Base-by-base conservation (phyloP, 2,329 filamentous ascomycete genomes). In the Seiridium unicorne region DNA sequence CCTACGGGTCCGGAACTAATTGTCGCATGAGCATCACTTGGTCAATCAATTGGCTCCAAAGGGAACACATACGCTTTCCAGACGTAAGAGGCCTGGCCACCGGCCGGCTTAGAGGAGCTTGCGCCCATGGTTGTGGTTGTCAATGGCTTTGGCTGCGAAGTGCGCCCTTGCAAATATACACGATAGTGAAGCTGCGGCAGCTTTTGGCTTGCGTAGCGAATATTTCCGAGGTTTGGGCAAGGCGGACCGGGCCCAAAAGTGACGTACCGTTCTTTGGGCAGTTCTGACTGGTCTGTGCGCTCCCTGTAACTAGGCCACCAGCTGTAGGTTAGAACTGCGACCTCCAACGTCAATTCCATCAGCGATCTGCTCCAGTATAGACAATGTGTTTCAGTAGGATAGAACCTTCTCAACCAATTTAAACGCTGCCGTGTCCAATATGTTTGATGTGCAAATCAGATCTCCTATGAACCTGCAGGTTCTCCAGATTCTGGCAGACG, bases 51-150 rank as follows among this genome's bases (percentile, higher is more conserved):
- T 55, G 36, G 26, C 10, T 31, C 26, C 44, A n/a, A 44, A 4
- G 18, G n/a, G 4, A 5, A 6, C 51, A 76, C 83, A 67, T 77
- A 86, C 84, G 80, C 79, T 73, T 83, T 85, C 84, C 84, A 87
- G 69, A 77, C 71, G 62, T 80, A 73, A 61, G 77, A 74, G 63
- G 72, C 63, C 66, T 72, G 68, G 63, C 68, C 76, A 70, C 70
- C 77, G 70, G 70, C 75, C 67, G 79, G 79, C 74, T 86, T 86
- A 63, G 84, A 86, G 68, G 81, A 77, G 76, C 74, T 81, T 69
- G 81, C 78, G 75, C 84, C 84, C 84, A 86, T 86, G 71, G 69
- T 79, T 73, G 74, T 68, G 74, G 68, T 66, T 64, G 70, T 69
- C 68, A 67, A 68, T 70, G 46, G 55, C 42, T 26, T 44, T 46